phyloP scores from a whole-genome alignment of 2,329 filamentous ascomycete species.

The Trichoderma guizhouense region DNA sequence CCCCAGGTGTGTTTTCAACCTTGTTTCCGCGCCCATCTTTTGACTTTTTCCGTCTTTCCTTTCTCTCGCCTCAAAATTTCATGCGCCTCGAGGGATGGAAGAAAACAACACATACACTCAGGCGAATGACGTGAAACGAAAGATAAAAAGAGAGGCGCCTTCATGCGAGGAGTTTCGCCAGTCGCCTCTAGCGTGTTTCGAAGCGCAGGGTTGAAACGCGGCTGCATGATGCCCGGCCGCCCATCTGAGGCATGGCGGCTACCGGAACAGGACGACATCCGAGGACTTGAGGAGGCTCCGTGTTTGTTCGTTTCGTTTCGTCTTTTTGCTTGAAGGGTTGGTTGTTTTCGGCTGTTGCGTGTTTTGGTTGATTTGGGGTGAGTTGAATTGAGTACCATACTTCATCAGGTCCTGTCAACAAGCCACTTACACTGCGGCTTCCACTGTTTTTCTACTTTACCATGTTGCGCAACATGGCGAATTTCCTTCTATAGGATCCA shows the following conservation, averaged over 20 bases:
- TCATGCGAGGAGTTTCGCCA: conserved; percentile 19
- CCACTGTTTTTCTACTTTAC: background rate
- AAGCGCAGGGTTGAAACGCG: conserved; percentile 13
- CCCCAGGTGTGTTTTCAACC: background rate
- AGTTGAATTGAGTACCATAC: no score
- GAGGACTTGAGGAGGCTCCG: background rate
- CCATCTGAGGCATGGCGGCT: conserved; percentile 6
- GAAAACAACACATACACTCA: conserved; percentile 1
- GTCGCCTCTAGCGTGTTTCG: conserved; percentile 50
- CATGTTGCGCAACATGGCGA: background rate
- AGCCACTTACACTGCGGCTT: background rate
- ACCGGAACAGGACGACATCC: background rate
- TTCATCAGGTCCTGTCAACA: background rate
- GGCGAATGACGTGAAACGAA: background rate
- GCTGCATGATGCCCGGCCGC: conserved; percentile 1
- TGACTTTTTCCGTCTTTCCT: background rate
- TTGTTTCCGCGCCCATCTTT: background rate
- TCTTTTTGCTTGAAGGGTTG: background rate
- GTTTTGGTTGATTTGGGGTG: background rate
- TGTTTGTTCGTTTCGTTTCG: background rate
- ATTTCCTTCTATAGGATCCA: background rate
- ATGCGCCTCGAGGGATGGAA: background rate
- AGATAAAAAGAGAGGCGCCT: background rate
- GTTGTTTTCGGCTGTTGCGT: background rate
- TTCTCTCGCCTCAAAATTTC: background rate